These are phyloP conservation scores for Pyricularia sp. DNA, from an alignment of 2,329 filamentous ascomycete genomes.

Conservation along the genomic window DNA sequence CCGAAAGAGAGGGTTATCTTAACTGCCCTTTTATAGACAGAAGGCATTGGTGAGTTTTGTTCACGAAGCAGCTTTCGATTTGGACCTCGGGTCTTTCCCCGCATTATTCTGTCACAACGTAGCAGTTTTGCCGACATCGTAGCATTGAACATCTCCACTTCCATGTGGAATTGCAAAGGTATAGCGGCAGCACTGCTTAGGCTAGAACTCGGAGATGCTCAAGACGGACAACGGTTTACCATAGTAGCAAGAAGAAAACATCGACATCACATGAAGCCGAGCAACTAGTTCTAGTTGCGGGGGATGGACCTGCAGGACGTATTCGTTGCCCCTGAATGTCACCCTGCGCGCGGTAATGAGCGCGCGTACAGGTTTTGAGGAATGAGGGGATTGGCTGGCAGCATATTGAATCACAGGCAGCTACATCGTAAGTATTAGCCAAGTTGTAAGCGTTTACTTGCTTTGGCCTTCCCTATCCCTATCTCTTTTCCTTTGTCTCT, in stretches of 20 bases:
- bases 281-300: background rate
- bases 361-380: too few species aligned
- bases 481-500: too few species aligned
- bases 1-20: background rate
- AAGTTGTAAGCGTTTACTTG: too few species aligned
- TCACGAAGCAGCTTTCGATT: too few species aligned
- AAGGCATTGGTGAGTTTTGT: background rate
- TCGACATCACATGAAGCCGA: background rate
- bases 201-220: too few species aligned
- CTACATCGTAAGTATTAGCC: background rate
- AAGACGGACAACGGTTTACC: too few species aligned
- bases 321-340: background rate
- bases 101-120: background rate
- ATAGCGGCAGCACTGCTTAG: background rate
- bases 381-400: too few species aligned
- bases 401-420: background rate
- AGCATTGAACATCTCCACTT: background rate
- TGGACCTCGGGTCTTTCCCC: background rate
- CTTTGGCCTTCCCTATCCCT: too few species aligned
- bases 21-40: background rate
- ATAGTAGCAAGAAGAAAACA: background rate
- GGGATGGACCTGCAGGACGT: background rate
- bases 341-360: background rate
- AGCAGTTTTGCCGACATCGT: background rate
- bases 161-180: background rate